Evolutionary conservation across 75 land plant species (phyloP).

Genomic region (Cupressus sempervirens): DNA sequence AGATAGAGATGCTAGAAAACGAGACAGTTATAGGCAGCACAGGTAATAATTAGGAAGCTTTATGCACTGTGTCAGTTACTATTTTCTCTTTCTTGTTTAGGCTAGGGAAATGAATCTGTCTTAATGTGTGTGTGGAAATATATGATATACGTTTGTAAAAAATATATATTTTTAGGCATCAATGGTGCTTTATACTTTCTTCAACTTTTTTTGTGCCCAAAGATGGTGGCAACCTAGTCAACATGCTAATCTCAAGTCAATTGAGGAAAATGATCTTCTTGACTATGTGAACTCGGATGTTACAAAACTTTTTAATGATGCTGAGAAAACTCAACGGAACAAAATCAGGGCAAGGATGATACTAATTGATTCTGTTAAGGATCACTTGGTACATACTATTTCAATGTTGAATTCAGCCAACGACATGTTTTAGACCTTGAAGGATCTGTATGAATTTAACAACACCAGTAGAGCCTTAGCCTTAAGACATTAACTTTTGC

Average conservation of each 20-base stretch:
- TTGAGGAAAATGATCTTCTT: no score
- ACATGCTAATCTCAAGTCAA: not conserved
- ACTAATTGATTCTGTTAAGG: no score
- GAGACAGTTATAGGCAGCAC: conserved; percentile 33
- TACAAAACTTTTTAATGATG: no score
- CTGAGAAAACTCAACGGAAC: no score
- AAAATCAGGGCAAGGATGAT: no score
- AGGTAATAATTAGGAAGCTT: not conserved
- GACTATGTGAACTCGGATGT: no score
- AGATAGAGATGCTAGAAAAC: conserved; percentile 60
- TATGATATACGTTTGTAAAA: not conserved
- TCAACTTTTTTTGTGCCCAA: not conserved
- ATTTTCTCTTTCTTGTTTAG: not conserved
- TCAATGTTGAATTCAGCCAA: no score
- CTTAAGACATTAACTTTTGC: no score
- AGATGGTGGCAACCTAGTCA: not conserved
- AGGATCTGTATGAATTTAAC: no score
- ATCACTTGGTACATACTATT: no score
- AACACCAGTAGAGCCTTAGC: no score
- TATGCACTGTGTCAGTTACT: not conserved
- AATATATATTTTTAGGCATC: not conserved
- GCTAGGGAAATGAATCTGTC: not conserved
- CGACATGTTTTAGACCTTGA: no score
- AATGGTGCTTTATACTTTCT: not conserved
- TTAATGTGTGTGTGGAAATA: not conserved